A percentile compares a stretch with the other conserved stretches of the same genome.
These are phyloP conservation scores for Amauroascus verrucosus DNA, from an alignment of 2,329 filamentous ascomycete species.

Conservation along the genomic window DNA sequence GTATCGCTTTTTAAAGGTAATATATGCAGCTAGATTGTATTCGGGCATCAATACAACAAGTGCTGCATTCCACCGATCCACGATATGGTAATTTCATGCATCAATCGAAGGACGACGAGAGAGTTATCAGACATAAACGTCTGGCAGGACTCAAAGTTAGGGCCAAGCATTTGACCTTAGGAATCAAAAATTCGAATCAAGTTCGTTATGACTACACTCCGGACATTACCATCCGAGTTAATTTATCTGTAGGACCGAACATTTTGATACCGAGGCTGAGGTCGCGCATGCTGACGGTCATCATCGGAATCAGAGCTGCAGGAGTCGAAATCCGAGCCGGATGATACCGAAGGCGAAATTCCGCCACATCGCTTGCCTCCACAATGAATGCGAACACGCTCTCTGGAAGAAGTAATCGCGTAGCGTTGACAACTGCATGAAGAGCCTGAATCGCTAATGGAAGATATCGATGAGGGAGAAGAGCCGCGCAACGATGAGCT, in stretches of 20 bases:
- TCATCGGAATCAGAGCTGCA: constrained; percentile 55
- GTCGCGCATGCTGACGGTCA: constrained; percentile 30
- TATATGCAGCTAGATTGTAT: background rate
- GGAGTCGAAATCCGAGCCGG: constrained; percentile 49
- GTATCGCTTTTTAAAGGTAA: background rate
- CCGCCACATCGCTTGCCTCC: constrained; percentile 81
- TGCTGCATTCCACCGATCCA: too few species aligned
- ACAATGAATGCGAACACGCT: constrained; percentile 93
- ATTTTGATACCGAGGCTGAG: constrained; percentile 28
- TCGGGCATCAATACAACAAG: too few species aligned
- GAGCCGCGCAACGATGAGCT: constrained; percentile 58
- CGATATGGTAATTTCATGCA: too few species aligned
- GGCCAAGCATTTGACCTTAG: too few species aligned
- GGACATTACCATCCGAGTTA: background rate
- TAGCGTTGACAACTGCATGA: constrained; percentile 91
- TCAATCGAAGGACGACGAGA: too few species aligned
- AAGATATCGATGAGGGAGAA: constrained; percentile 49
- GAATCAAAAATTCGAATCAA: too few species aligned
- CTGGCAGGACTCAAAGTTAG: too few species aligned
- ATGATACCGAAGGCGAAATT: constrained; percentile 32
- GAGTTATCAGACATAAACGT: too few species aligned
- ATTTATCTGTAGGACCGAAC: constrained; percentile 33
- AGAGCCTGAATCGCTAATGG: constrained; percentile 49
- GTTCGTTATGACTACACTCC: too few species aligned
- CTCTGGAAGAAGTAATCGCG: constrained; percentile 85